These are phyloP conservation scores for Aspergillus fumigatiaffinis DNA, from an alignment of 2,329 filamentous ascomycete species.

Conservation along the genomic window DNA sequence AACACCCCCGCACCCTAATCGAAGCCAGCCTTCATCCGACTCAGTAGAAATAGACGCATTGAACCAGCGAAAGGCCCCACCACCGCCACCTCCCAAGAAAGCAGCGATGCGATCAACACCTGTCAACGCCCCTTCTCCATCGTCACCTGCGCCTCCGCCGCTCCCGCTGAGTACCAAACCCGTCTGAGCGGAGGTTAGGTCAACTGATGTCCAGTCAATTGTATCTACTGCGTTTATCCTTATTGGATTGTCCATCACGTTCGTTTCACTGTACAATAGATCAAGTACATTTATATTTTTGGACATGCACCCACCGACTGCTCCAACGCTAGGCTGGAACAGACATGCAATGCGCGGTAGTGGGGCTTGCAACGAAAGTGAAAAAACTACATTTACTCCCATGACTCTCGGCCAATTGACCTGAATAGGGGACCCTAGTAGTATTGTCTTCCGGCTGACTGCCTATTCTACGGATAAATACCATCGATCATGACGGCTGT, in stretches of 20 bases:
- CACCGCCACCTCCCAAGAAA: constrained; percentile 58
- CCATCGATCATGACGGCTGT: background rate
- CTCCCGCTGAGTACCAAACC: constrained; percentile 58
- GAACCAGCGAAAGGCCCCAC: constrained; percentile 48
- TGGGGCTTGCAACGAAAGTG: background rate
- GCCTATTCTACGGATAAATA: background rate
- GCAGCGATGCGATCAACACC: constrained; percentile 42
- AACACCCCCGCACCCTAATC: constrained; percentile 21
- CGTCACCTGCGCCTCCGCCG: constrained; percentile 47
- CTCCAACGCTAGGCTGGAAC: background rate
- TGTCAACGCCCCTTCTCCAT: constrained; percentile 23
- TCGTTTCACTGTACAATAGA: background rate
- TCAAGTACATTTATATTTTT: background rate
- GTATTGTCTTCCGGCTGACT: background rate
- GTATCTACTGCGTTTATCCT: background rate
- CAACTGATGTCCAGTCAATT: background rate
- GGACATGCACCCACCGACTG: background rate
- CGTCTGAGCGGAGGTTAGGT: constrained; percentile 29
- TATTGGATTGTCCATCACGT: background rate
- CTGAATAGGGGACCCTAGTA: background rate
- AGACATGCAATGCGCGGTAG: no score
- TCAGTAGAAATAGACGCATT: constrained; percentile 27
- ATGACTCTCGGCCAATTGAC: background rate
- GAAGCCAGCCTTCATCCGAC: constrained; percentile 22
- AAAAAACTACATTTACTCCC: background rate